phyloP scores from a whole-genome alignment of 768 basidiomycete genomes.

The Suillus fuscotomentosus region DNA sequence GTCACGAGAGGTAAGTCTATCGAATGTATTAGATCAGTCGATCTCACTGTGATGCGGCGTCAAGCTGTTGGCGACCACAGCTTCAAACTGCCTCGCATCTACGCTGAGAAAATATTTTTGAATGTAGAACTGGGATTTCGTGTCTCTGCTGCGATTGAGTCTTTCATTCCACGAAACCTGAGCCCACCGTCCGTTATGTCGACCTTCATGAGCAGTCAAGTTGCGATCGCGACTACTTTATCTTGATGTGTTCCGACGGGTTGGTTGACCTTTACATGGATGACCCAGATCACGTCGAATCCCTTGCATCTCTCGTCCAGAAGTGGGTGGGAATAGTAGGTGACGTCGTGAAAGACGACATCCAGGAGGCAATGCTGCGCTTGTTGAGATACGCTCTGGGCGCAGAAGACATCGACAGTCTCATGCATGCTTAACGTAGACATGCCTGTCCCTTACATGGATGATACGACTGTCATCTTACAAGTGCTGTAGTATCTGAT shows the following conservation, averaged over 20 bases:
- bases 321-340: constrained; percentile 38
- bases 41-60: background rate
- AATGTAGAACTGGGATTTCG: constrained; percentile 38
- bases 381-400: constrained; percentile 48
- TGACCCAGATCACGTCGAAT: constrained; percentile 19
- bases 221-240: constrained; percentile 22
- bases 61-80: constrained; percentile 52
- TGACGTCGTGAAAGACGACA: constrained; percentile 3
- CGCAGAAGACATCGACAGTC: constrained; percentile 36
- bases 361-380: constrained; percentile 26
- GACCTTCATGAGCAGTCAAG: constrained; percentile 24
- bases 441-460: constrained; percentile 37
- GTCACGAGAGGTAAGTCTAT: constrained; percentile 23
- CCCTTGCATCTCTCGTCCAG: constrained; percentile 22
- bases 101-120: constrained; percentile 46
- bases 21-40: background rate
- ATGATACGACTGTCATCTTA: constrained; percentile 54
- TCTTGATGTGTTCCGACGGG: constrained; percentile 56
- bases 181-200: constrained; percentile 48
- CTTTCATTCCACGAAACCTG: constrained; percentile 41
- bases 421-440: constrained; percentile 50
- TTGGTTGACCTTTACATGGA: constrained; percentile 35
- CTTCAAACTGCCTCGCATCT: constrained; percentile 51
- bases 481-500: constrained; percentile 9
- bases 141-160: constrained; percentile 34